These are phyloP conservation scores for Talaromyces sp. DNA, from an alignment of 2,329 filamentous ascomycete species.

Conservation along the genomic window DNA sequence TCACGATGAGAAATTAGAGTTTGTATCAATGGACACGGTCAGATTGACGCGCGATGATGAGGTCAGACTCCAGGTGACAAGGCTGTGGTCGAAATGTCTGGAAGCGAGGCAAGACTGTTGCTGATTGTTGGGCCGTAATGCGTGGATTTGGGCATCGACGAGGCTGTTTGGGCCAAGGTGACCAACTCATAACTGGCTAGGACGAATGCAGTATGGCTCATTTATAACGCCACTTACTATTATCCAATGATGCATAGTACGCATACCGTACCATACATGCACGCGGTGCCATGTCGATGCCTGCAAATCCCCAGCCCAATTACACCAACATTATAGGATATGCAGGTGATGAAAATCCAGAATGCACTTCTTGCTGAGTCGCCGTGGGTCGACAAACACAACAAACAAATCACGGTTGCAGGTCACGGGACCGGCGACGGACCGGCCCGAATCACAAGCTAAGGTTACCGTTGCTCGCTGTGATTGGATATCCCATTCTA, in stretches of 20 bases:
- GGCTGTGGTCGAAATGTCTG: background rate
- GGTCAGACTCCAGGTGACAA: slow-evolving; percentile 9
- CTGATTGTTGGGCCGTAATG: slow-evolving; percentile 37
- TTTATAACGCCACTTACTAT: background rate
- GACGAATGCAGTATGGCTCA: slow-evolving; percentile 1
- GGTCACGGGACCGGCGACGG: slow-evolving; percentile 16
- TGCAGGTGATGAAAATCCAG: slow-evolving; percentile 4
- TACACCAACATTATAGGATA: background rate
- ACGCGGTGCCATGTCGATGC: background rate
- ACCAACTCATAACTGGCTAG: slow-evolving; percentile 6
- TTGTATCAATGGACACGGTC: background rate
- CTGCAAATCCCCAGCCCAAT: background rate
- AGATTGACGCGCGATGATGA: background rate
- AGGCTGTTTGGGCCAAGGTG: slow-evolving; percentile 4
- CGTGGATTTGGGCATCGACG: slow-evolving; percentile 32
- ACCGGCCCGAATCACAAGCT: slow-evolving; percentile 12
- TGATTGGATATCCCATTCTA: background rate
- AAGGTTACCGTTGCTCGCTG: background rate
- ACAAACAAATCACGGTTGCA: background rate
- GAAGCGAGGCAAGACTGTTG: slow-evolving; percentile 18
- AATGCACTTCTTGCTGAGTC: background rate
- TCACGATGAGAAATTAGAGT: slow-evolving; percentile 2
- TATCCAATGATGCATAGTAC: background rate
- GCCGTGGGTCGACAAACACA: slow-evolving; percentile 6
- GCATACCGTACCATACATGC: background rate